Base-by-base conservation (phyloP, 2,329 filamentous ascomycete genomes). In the Venturia aucupariae region DNA sequence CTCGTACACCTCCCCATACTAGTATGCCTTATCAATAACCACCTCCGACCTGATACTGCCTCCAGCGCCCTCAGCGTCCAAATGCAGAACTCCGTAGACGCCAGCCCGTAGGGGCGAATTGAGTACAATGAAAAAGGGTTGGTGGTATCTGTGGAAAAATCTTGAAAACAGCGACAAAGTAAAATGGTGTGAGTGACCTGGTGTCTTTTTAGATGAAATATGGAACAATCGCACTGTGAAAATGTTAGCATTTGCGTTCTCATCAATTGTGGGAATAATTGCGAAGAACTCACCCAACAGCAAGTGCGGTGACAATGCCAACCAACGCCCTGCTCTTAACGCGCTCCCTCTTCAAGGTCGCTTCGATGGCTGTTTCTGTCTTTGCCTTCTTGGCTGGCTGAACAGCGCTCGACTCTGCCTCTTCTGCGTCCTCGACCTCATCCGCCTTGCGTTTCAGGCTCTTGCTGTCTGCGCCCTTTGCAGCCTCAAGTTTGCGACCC, bases 281-380 rank as follows among this genome's bases (percentile, higher is more conserved):
- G 27, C 41, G 30, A 32, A 42, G 11, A 5, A 62, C 32, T 44
- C 32, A 97, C 94, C 92, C 92, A 75, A 97, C 84, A 65, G 90
- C 90, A 74, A 97, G 82, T 59, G 90, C 94, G 65, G 91, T 91
- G 67, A 88, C 90, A 63, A 97, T 84, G 65, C 94, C 93, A 67
- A 96, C 83, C 67, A 96, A 80, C 59, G 94, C 91, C 72, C 92
- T 86, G 76, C 87, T 90, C 77, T 90, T 88, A 68, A 97, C 90
- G 72, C 87, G 89, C 77, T 95, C 89, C 78, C 91, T 92, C 75
- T 88, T 88, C 69, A 95, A 75, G 76, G 94, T 88, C 55, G 89
- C 84, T 73, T 94, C 89, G 1, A 91, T 39, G 17, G 27, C 42
- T 24, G 30, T 73, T 17, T 78, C 75, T 71, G 75, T 89, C 81